These are phyloP conservation scores for Fonsecaea erecta DNA, from an alignment of 2,329 filamentous ascomycete species.

Conservation along the genomic window DNA sequence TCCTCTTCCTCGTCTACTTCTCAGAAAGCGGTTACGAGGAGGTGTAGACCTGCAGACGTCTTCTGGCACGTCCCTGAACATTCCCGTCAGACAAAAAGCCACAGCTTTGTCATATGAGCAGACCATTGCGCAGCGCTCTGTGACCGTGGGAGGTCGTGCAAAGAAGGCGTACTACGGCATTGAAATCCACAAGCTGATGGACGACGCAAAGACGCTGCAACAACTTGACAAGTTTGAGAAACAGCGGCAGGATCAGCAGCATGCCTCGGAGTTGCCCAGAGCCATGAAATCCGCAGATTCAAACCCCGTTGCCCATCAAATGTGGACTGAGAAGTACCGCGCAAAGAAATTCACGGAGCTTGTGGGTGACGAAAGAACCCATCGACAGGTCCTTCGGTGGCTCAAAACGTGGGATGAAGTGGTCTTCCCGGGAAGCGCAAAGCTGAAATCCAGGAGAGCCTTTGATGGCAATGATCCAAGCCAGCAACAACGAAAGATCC, in stretches of 20 bases:
- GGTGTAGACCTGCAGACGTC: constrained; percentile 51
- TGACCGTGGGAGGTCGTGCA: constrained; percentile 57
- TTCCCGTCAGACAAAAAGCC: constrained; percentile 47
- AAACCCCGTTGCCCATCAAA: constrained; percentile 43
- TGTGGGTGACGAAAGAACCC: constrained; percentile 91
- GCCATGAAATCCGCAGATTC: constrained; percentile 37
- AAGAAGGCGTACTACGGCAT: constrained; percentile 82
- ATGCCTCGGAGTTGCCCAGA: constrained; percentile 39
- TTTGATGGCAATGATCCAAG: constrained; percentile 58
- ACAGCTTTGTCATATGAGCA: constrained; percentile 55
- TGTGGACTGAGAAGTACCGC: constrained; percentile 98
- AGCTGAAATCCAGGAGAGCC: constrained; percentile 51
- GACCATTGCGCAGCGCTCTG: constrained; percentile 59
- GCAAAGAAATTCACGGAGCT: constrained; percentile 90
- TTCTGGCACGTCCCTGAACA: constrained; percentile 53
- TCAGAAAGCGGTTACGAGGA: constrained; percentile 24
- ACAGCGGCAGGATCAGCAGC: constrained; percentile 37
- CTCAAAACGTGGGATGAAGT: constrained; percentile 91
- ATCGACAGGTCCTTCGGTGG: constrained; percentile 88
- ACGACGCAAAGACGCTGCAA: constrained; percentile 66
- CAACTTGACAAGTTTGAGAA: constrained; percentile 42
- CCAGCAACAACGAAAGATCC: constrained; percentile 82
- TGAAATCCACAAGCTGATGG: constrained; percentile 82
- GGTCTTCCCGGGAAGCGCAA: constrained; percentile 80
- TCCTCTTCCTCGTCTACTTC: constrained; percentile 26